phyloP scores from a whole-genome alignment of 2,329 filamentous ascomycete species.

The Sphaerulina populicola region DNA sequence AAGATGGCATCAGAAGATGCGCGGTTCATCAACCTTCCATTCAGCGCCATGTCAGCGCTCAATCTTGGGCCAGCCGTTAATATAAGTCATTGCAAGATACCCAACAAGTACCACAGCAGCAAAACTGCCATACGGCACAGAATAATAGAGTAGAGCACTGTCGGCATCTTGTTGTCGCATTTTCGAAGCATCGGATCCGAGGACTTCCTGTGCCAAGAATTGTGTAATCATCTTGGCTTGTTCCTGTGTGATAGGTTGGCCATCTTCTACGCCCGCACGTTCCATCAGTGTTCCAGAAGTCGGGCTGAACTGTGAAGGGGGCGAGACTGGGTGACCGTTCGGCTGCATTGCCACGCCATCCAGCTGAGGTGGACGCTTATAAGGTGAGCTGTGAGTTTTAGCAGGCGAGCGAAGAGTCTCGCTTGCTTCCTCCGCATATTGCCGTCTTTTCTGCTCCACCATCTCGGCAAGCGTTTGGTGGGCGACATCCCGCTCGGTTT shows the following conservation, averaged over 20 bases:
- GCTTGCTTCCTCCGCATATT: conserved; percentile 45
- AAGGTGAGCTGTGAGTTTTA: conserved; percentile 11
- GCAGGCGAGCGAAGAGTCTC: conserved; percentile 12
- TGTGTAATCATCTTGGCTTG: conserved; percentile 28
- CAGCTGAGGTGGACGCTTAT: conserved; percentile 15
- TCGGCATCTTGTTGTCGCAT: conserved; percentile 11
- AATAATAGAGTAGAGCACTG: conserved; percentile 23
- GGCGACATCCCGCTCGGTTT: conserved; percentile 63
- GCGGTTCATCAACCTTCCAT: not conserved
- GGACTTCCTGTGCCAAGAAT: conserved; percentile 27
- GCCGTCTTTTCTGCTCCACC: conserved; percentile 69
- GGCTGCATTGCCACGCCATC: conserved; percentile 11
- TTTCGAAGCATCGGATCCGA: conserved; percentile 12
- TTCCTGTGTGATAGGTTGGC: conserved; percentile 30
- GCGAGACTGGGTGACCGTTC: conserved; percentile 25
- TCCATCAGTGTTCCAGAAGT: conserved; percentile 26
- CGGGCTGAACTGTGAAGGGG: conserved; percentile 18
- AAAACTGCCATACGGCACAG: conserved; percentile 25
- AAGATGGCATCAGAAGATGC: not conserved
- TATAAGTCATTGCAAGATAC: conserved; percentile 28
- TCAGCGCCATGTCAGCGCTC: conserved; percentile 34
- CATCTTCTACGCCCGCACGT: conserved; percentile 28
- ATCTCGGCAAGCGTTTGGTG: conserved; percentile 76
- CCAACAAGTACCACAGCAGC: conserved; percentile 30
- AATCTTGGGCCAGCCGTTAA: conserved; percentile 38